Percentiles rank a stretch among this genome's conserved stretches.
phyloP scores from a whole-genome alignment of 306 rosid genomes.

The Acacia crassicarpa region DNA sequence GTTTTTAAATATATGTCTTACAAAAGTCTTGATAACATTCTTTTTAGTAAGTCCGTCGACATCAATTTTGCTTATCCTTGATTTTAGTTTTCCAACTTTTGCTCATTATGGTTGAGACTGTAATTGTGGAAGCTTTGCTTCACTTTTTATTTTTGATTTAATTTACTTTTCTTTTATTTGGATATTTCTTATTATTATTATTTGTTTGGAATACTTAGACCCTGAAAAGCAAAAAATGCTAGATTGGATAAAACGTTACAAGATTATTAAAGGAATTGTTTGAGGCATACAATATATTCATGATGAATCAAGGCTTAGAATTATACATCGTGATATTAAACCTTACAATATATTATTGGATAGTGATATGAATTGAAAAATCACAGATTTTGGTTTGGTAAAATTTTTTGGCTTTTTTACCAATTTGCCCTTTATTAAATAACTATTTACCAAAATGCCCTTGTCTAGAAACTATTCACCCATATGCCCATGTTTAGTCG shows the following conservation, averaged over 20 bases:
- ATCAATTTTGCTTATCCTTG: no score
- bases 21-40: background rate
- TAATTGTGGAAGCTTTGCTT: background rate
- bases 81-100: background rate
- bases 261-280: constrained; percentile 48
- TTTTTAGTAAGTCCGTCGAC: background rate
- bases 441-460: no score
- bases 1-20: background rate
- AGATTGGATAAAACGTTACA: constrained; percentile 44
- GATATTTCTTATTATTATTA: background rate
- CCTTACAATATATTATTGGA: constrained; percentile 54
- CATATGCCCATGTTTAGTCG: no score
- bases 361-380: constrained; percentile 45
- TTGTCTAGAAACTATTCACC: no score
- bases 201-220: constrained; percentile 24
- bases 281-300: constrained; percentile 59
- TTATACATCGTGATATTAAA: constrained; percentile 61
- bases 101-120: background rate
- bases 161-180: background rate
- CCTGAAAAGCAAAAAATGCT: constrained; percentile 35
- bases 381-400: constrained; percentile 60
- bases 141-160: background rate
- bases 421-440: no score
- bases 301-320: constrained; percentile 51
- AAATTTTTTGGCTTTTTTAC: constrained; percentile 41